Percentiles rank a stretch among this genome's conserved stretches.
Evolutionary conservation across 75 land plant species (phyloP).

Genomic region (Sequoiadendron giganteum): DNA sequence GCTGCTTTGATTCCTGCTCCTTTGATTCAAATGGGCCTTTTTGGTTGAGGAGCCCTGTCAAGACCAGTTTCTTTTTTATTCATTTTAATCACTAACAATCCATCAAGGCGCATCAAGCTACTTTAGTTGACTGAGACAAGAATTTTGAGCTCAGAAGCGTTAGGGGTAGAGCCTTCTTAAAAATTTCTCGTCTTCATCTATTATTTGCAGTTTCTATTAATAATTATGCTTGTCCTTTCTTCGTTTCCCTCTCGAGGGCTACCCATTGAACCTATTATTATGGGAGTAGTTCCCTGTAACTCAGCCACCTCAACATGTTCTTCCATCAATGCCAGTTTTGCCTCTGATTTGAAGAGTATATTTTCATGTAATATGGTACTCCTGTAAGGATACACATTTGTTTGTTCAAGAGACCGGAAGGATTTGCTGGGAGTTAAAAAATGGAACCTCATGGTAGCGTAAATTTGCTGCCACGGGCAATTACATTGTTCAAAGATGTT

Average conservation of each 20-base stretch:
- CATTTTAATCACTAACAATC: not conserved
- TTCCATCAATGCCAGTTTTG: not conserved
- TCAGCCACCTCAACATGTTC: not conserved
- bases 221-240: not conserved
- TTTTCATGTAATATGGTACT: not conserved
- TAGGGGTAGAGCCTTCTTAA: not conserved
- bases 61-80: not conserved
- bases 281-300: too few relatives aligned
- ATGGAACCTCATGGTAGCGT: not conserved
- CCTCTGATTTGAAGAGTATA: not conserved
- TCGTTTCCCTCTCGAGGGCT: not conserved
- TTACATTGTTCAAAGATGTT: not conserved
- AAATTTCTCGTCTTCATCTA: not conserved
- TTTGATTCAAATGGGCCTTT: not conserved
- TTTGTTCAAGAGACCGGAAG: not conserved
- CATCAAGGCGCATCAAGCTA: not conserved
- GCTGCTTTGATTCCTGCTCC: not conserved
- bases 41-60: not conserved
- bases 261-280: not conserved
- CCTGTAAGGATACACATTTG: not conserved
- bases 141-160: not conserved
- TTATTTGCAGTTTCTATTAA: not conserved
- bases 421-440: not conserved
- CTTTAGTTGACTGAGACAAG: not conserved
- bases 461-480: not conserved